phyloP scores from a whole-genome alignment of 768 basidiomycete species.

The Suillus subalutaceus region DNA sequence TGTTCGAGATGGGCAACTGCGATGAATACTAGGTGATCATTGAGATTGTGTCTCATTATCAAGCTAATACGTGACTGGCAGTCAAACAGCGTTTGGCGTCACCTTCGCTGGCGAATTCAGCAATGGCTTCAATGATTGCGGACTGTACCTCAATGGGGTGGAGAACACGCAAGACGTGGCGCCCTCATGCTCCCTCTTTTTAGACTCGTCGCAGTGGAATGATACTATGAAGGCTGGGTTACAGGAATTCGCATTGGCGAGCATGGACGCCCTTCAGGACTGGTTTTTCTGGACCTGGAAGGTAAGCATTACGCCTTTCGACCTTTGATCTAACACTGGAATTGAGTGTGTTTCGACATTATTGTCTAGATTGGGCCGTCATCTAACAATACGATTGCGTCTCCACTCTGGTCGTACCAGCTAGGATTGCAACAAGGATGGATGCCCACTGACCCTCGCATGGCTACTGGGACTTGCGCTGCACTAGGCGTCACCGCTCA shows the following conservation, averaged over 20 bases:
- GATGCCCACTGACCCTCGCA: slow-evolving; percentile 75
- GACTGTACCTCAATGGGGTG: slow-evolving; percentile 47
- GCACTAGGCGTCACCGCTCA: slow-evolving; percentile 47
- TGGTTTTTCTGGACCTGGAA: slow-evolving; percentile 87
- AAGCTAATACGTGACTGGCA: slow-evolving; percentile 21
- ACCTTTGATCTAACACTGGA: neutral
- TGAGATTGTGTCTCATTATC: neutral
- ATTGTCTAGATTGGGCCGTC: slow-evolving; percentile 57
- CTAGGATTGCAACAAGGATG: slow-evolving; percentile 75
- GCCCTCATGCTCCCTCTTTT: slow-evolving; percentile 43
- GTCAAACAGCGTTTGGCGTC: slow-evolving; percentile 64
- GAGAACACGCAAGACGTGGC: slow-evolving; percentile 27
- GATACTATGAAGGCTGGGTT: slow-evolving; percentile 56
- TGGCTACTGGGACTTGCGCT: slow-evolving; percentile 63
- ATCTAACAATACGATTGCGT: slow-evolving; percentile 47
- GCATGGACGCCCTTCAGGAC: slow-evolving; percentile 69
- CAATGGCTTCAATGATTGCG: slow-evolving; percentile 68
- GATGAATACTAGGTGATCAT: slow-evolving; percentile 46
- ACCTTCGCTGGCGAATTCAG: slow-evolving; percentile 80
- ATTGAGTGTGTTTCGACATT: neutral
- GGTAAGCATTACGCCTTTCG: slow-evolving; percentile 31
- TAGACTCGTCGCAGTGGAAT: slow-evolving; percentile 56
- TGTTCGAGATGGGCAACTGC: slow-evolving; percentile 61
- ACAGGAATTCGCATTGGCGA: slow-evolving; percentile 50
- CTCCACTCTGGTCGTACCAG: slow-evolving; percentile 73